A percentile compares a stretch with the other conserved stretches of the same genome.
Evolutionary conservation across 768 basidiomycete genomes (phyloP).

Genomic region (Boletus rubropictus): DNA sequence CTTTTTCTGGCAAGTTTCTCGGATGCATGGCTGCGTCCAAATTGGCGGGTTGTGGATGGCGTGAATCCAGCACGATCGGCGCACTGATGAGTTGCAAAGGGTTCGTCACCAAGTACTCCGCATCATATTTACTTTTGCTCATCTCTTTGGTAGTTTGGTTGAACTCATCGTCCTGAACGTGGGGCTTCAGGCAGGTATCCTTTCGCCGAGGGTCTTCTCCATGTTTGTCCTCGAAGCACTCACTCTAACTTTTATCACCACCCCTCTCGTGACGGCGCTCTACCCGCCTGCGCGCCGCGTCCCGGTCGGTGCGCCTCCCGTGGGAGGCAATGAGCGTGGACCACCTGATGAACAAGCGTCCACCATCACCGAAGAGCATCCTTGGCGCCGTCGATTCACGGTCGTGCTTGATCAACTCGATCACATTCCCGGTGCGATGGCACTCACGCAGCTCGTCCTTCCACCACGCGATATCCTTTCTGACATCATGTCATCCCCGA

Average conservation of each 20-base stretch:
- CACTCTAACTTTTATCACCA: slow-evolving; percentile 80
- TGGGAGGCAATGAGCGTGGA: slow-evolving; percentile 33
- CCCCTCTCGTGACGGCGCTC: slow-evolving; percentile 59
- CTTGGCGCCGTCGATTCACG: slow-evolving; percentile 59
- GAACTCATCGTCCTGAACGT: slow-evolving; percentile 96
- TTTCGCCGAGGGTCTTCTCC: slow-evolving; percentile 74
- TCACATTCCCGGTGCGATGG: slow-evolving; percentile 85
- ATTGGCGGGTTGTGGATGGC: slow-evolving; percentile 63
- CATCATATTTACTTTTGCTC: not conserved
- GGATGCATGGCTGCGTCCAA: slow-evolving; percentile 72
- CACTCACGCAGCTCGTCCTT: slow-evolving; percentile 77
- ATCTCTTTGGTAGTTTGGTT: slow-evolving; percentile 52
- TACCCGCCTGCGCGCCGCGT: slow-evolving; percentile 61
- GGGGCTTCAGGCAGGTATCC: slow-evolving; percentile 74
- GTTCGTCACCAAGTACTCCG: slow-evolving; percentile 30
- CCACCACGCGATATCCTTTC: slow-evolving; percentile 20
- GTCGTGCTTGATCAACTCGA: slow-evolving; percentile 89
- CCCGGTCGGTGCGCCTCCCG: slow-evolving; percentile 32
- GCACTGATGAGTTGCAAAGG: slow-evolving; percentile 96
- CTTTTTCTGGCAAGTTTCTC: slow-evolving; percentile 85
- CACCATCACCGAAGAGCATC: slow-evolving; percentile 12
- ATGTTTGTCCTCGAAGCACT: slow-evolving; percentile 93
- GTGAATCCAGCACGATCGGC: slow-evolving; percentile 82
- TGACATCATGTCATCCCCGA: slow-evolving; percentile 7
- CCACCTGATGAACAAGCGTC: slow-evolving; percentile 6